These are phyloP conservation scores for Senna tora DNA, from an alignment of 306 rosid species.

Conservation along the genomic window DNA sequence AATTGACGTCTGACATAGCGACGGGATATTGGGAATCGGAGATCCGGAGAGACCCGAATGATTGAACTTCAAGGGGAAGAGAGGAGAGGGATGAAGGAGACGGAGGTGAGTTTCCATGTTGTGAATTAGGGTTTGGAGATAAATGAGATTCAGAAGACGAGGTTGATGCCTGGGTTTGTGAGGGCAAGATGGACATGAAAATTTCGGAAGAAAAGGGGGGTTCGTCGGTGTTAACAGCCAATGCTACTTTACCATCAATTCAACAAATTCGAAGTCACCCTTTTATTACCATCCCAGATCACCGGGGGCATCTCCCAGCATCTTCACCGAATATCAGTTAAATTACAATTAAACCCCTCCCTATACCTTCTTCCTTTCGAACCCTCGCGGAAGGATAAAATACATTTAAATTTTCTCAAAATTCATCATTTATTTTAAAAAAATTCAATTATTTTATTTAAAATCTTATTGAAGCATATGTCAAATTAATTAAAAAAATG, in stretches of 20 bases:
- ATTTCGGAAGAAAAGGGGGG: slow-evolving; percentile 37
- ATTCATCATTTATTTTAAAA: no score
- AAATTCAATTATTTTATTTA: no score
- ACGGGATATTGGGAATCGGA: slow-evolving; percentile 45
- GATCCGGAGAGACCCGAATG: slow-evolving; percentile 69
- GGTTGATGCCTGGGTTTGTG: slow-evolving; percentile 63
- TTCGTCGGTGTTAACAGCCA: slow-evolving; percentile 27
- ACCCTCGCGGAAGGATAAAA: no score
- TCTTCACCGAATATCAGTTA: slow-evolving; percentile 34
- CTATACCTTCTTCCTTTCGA: no score
- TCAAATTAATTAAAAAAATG: no score
- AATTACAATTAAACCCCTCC: slow-evolving; percentile 32
- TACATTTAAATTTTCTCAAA: no score
- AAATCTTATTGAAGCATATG: no score
- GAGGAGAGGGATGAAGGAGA: slow-evolving; percentile 30
- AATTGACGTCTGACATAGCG: slow-evolving; percentile 12
- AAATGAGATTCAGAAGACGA: slow-evolving; percentile 54
- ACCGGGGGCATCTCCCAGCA: slow-evolving; percentile 19
- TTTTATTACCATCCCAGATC: background rate
- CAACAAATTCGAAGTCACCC: background rate
- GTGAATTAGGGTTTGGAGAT: slow-evolving; percentile 63
- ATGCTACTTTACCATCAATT: background rate
- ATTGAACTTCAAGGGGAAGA: slow-evolving; percentile 39
- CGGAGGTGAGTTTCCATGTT: slow-evolving; percentile 55
- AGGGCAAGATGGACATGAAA: slow-evolving; percentile 99